A percentile compares a stretch with the other conserved stretches of the same genome.
Conservation (phyloP, 1,139 yeast species). For the Wickerhamomyces sp. region DNA sequence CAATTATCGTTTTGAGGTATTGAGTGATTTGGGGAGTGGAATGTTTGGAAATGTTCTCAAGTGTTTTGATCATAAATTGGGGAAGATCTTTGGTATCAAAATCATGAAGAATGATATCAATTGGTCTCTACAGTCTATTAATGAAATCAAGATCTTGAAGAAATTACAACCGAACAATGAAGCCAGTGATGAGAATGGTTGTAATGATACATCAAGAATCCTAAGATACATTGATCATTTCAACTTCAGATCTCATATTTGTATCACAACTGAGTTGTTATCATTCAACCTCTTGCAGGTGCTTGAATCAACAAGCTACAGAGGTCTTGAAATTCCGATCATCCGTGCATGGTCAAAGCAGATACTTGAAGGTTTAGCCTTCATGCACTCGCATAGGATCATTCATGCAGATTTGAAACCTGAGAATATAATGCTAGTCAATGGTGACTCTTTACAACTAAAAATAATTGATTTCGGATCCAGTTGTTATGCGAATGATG, state of each 20-base stretch:
- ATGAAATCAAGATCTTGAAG: constrained; percentile 69
- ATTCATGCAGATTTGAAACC: constrained; percentile 82
- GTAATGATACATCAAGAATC: constrained; percentile 23
- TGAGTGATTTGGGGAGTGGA: constrained; percentile 64
- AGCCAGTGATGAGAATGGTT: background rate
- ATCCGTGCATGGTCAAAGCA: constrained; percentile 50
- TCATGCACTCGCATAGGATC: constrained; percentile 50
- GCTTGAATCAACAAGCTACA: constrained; percentile 53
- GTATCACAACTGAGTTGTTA: constrained; percentile 71
- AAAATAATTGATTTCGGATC: constrained; percentile 68
- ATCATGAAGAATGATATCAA: constrained; percentile 69
- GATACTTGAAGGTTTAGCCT: constrained; percentile 54
- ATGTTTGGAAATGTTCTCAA: constrained; percentile 79
- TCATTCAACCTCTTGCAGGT: constrained; percentile 66
- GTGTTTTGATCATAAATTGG: constrained; percentile 63
- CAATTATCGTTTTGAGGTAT: constrained; percentile 66
- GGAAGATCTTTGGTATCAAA: constrained; percentile 62
- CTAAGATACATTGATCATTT: constrained; percentile 65
- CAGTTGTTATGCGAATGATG: constrained; percentile 44
- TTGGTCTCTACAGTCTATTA: constrained; percentile 74
- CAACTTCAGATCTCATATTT: constrained; percentile 77
- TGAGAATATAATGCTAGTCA: constrained; percentile 55
- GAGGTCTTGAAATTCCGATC: constrained; percentile 53
- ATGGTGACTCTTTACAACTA: constrained; percentile 32
- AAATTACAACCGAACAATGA: constrained; percentile 35